Conservation (phyloP, 2,329 filamentous ascomycete species). For the Cladosporium sp. region DNA sequence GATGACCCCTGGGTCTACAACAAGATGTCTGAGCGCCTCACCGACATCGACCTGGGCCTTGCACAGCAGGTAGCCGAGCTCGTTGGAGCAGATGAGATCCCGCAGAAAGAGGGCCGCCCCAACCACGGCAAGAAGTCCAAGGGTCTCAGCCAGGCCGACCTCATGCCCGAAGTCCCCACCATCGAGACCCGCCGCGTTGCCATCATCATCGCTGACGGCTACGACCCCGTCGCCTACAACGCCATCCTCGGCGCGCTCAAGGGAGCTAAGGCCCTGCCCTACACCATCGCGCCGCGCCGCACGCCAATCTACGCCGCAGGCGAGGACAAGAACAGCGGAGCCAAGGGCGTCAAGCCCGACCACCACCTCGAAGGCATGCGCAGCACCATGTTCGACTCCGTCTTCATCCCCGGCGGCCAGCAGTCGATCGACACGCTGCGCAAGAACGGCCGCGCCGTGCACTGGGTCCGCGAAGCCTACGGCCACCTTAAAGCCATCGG, state of each 20-base stretch:
- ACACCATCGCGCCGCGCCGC: constrained; percentile 67
- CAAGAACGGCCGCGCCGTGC: constrained; percentile 65
- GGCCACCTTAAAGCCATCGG: constrained; percentile 76
- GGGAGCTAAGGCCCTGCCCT: constrained; percentile 60
- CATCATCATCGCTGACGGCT: constrained; percentile 74
- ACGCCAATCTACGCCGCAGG: constrained; percentile 60
- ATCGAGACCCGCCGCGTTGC: constrained; percentile 68
- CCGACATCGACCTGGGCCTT: constrained; percentile 67
- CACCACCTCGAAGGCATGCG: constrained; percentile 77
- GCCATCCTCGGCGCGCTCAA: constrained; percentile 60
- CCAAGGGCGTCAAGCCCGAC: constrained; percentile 58
- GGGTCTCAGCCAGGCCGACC: constrained; percentile 65
- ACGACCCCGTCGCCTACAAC: constrained; percentile 61
- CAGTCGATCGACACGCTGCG: constrained; percentile 58
- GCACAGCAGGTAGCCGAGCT: constrained; percentile 65
- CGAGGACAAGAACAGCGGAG: constrained; percentile 46
- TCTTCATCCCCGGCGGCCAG: constrained; percentile 70
- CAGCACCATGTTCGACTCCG: constrained; percentile 73
- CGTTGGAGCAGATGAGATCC: constrained; percentile 57
- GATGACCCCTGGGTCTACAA: constrained; percentile 73
- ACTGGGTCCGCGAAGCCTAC: constrained; percentile 77
- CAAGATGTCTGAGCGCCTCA: constrained; percentile 61
- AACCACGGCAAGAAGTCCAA: constrained; percentile 67
- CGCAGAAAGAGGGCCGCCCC: constrained; percentile 46
- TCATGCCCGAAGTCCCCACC: constrained; percentile 56